Base-by-base conservation (phyloP, 495 filamentous ascomycete species). In the Clavariopsis aquatica region DNA sequence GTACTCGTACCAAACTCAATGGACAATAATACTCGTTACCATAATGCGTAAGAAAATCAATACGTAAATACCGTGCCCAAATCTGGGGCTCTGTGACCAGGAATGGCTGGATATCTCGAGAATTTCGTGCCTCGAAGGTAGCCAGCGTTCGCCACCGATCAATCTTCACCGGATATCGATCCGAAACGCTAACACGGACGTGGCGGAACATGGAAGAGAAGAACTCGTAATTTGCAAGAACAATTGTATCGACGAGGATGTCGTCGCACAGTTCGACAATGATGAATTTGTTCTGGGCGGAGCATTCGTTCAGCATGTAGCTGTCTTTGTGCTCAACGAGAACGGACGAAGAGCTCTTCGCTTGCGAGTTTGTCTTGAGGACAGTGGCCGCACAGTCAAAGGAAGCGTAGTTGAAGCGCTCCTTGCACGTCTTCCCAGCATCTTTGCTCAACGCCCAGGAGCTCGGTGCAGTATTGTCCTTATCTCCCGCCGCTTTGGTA, bases 11-110 rank as follows among this genome's bases (percentile, higher is more conserved):
- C 20, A 98, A 76, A 69, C 91, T 96, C 36, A 98, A 76, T 2
- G 94, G 94, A 65, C 94, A 98, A 76, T 93, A 98, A 73, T 90
- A 98, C 72, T 98, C 94, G 71, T 92, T 91, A 13, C 94, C 94
- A 77, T 93, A 98, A 73, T 98, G 94, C 6, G 83, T 91, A 62
- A 98, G 76, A 65, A 97, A 92, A 76, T 98, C 94, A 64, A 98
- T 83, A 34, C 90, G 84, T 26, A 98, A 72, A 75, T 98, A 98
- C 60, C 92, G 84, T 57, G 94, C 92, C 89, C 94, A 98, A 49
- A 98, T 96, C 57, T 92, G 85, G 38, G 94, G 92, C 70, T 96
- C 92, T 71, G 94, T 88, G 26, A 98, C 82, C 26, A 93, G 78
- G 71, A 98, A 98, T 0, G 94, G 89, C 75, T 98, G 94, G 24